Evolutionary conservation across 73 alveolate genomes (phyloP).

Genomic region (Uronychia binucleata): DNA sequence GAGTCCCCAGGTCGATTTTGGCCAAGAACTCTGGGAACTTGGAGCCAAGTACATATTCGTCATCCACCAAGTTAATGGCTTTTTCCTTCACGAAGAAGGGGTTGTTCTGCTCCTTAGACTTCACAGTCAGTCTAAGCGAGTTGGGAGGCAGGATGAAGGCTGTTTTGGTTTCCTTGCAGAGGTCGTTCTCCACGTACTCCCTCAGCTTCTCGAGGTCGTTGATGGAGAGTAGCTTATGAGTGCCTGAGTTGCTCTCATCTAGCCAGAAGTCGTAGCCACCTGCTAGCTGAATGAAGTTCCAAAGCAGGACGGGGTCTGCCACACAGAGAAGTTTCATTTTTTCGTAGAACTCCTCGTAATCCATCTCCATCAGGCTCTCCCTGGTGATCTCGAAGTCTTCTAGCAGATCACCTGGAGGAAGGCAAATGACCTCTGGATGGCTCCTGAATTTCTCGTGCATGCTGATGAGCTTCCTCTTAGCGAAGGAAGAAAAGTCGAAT

Average conservation of each 20-base stretch:
- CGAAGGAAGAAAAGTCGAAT: neutral
- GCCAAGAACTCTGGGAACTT: constrained; percentile 29
- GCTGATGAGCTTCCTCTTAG: neutral
- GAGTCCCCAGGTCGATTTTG: constrained; percentile 30
- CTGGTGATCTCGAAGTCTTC: constrained; percentile 27
- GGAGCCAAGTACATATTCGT: neutral
- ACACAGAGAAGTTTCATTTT: constrained; percentile 19
- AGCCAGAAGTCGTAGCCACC: constrained; percentile 83
- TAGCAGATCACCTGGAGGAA: constrained; percentile 14
- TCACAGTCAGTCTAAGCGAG: constrained; percentile 45
- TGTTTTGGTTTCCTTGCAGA: constrained; percentile 78
- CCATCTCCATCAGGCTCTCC: neutral
- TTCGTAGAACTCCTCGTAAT: constrained; percentile 16
- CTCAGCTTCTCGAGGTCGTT: constrained; percentile 40
- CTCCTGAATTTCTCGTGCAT: neutral
- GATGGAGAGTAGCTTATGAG: neutral
- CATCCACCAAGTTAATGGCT: neutral
- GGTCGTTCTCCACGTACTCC: constrained; percentile 68
- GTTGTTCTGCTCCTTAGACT: neutral
- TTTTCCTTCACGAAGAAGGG: constrained; percentile 7
- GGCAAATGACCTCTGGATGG: neutral
- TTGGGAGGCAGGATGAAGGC: constrained; percentile 54
- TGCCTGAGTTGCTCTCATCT: constrained; percentile 22
- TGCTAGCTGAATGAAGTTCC: constrained; percentile 48
- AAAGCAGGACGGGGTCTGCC: constrained; percentile 40